phyloP scores from a whole-genome alignment of 495 filamentous ascomycete species.

The Cryomyces minteri region DNA sequence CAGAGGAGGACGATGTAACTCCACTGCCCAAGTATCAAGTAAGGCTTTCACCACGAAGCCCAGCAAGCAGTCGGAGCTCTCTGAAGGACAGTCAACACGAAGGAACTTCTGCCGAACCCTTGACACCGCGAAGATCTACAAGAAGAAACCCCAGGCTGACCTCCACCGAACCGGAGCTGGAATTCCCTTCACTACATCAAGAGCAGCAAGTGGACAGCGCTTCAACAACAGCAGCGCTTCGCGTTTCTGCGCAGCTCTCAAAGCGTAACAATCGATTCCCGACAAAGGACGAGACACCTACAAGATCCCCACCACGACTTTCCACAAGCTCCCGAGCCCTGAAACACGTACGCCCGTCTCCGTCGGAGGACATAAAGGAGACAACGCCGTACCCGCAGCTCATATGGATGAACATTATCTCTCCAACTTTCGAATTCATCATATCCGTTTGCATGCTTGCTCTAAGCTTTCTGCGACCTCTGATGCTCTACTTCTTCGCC shows the following conservation, averaged over 20 bases:
- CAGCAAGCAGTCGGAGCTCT: not conserved
- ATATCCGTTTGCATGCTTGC: slow-evolving; percentile 29
- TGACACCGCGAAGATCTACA: not conserved
- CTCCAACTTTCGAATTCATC: slow-evolving; percentile 23
- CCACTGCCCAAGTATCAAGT: not conserved
- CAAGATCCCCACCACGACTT: too few relatives aligned
- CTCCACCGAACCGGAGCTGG: slow-evolving; percentile 25
- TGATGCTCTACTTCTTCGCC: slow-evolving; percentile 34
- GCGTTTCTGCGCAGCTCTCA: too few relatives aligned
- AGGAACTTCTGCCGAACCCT: not conserved
- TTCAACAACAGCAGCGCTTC: too few relatives aligned
- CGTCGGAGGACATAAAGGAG: too few relatives aligned
- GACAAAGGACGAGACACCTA: too few relatives aligned
- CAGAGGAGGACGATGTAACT: not conserved
- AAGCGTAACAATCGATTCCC: too few relatives aligned
- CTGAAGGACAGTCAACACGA: not conserved
- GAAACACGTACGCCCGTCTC: too few relatives aligned
- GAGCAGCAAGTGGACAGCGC: too few relatives aligned
- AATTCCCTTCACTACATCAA: slow-evolving; percentile 20
- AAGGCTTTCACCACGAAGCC: not conserved
- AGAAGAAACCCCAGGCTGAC: slow-evolving; percentile 7
- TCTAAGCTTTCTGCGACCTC: slow-evolving; percentile 31
- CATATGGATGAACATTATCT: slow-evolving; percentile 8
- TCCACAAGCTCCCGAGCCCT: too few relatives aligned
- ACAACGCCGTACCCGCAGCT: too few relatives aligned